Base-by-base conservation (phyloP, 192 early-diverging fungal species). In the Coemansia sp. region DNA sequence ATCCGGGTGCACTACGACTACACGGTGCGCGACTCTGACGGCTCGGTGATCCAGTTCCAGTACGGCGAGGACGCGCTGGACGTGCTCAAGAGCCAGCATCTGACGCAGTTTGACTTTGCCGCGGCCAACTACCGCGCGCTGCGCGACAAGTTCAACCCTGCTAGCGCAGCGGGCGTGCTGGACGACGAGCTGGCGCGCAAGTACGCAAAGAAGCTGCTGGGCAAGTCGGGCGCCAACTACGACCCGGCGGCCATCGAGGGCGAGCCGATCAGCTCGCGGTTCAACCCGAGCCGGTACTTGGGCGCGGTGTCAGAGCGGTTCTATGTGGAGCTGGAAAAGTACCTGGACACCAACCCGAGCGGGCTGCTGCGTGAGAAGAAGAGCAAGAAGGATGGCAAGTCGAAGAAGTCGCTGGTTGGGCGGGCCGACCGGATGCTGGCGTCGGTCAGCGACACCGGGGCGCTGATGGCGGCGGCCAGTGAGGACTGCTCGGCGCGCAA, bases 41-140 rank as follows among this genome's bases (percentile, higher is more conserved):
- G 97, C 5, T 91, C 89, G 17, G 82, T 99, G 10, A 66, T 99
- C 8, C 94, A 99, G 80, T 99, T 99, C 87, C 89, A 89, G 51
- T 99, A 99, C 63, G 97, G 97, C 56, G 95, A 99, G 81, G 97
- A 99, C 53, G 87, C 89, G 8, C 75, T 99, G 10, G 97, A 99
- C 76, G 90, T 98, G 58, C 84, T 87, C 58, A 97, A 97, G 70
- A 87, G 91, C 54, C 94, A 91, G 67, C 87, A 92, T 41, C 81
- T 99, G 53, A 73, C 70, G 39, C 79, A 97, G 67, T 95, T 97
- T 66, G 89, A 90, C 68, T 96, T 99, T 75, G 90, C 85, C 56
- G 93, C 94, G 0, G 79, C 88, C 63, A 99, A 99, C 72, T 92
- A 88, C 66, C 67, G 83, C 32, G 85, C 89, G 0, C 79, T 97